Evolutionary conservation across 2,329 filamentous ascomycete species (phyloP).

Genomic region (Bipolaris zeicola): DNA sequence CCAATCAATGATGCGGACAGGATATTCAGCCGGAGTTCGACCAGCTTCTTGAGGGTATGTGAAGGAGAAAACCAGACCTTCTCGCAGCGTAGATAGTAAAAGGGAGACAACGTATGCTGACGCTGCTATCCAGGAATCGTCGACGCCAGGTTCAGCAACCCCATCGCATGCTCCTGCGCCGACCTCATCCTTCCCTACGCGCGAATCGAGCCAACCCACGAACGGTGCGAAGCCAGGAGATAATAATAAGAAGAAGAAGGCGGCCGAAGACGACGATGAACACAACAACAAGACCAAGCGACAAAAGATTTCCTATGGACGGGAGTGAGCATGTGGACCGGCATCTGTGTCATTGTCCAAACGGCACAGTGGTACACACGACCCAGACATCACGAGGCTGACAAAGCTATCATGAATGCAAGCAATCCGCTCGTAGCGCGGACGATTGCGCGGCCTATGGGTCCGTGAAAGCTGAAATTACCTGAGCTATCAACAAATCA

Average conservation of each 20-base stretch:
- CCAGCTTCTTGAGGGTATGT: slow-evolving; percentile 47
- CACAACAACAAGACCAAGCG: slow-evolving; percentile 55
- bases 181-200: slow-evolving; percentile 53
- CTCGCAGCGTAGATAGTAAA: background rate
- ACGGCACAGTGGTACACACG: slow-evolving; percentile 1
- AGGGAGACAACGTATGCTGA: slow-evolving; percentile 17
- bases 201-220: slow-evolving; percentile 53
- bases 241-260: slow-evolving; percentile 56
- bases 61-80: background rate
- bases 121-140: slow-evolving; percentile 43
- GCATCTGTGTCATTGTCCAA: slow-evolving; percentile 2
- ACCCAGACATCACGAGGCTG: slow-evolving; percentile 8
- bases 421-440: slow-evolving; percentile 10
- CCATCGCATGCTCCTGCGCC: slow-evolving; percentile 57
- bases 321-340: slow-evolving; percentile 45
- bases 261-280: slow-evolving; percentile 53
- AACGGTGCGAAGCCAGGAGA: slow-evolving; percentile 45
- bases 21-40: slow-evolving; percentile 64
- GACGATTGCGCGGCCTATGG: slow-evolving; percentile 36
- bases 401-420: slow-evolving; percentile 10
- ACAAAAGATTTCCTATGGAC: slow-evolving; percentile 57
- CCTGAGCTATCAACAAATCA: slow-evolving; percentile 21
- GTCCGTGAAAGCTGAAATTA: slow-evolving; percentile 20
- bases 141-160: slow-evolving; percentile 46
- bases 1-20: slow-evolving; percentile 71